These are phyloP conservation scores for Bothriochloa decipiens DNA, from an alignment of 176 grass and related monocot species.

Conservation along the genomic window DNA sequence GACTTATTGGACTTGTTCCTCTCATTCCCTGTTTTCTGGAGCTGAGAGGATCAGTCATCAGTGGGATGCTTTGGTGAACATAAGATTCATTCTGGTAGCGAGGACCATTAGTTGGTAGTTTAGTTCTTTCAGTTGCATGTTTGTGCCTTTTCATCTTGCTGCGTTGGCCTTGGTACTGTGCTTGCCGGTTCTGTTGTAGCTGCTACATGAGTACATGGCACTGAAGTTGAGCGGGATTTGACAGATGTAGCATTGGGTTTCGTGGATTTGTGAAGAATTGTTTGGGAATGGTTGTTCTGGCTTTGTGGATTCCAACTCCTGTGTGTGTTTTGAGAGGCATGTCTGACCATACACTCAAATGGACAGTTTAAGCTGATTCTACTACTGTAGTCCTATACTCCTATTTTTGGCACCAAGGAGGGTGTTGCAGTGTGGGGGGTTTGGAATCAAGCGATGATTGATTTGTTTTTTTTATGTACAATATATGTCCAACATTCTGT, in stretches of 20 bases:
- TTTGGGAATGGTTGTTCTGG: not conserved
- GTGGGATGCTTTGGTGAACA: not conserved
- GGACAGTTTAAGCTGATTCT: not conserved
- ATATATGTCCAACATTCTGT: not conserved
- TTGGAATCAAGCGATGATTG: constrained; percentile 23
- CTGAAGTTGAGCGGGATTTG: not conserved
- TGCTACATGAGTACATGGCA: not conserved
- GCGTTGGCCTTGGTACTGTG: not conserved
- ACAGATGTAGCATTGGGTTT: not conserved
- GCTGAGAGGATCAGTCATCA: not conserved
- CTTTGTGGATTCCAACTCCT: constrained; percentile 24
- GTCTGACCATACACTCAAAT: not conserved
- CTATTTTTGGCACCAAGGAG: constrained; percentile 14
- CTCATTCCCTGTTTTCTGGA: not conserved
- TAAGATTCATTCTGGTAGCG: not conserved
- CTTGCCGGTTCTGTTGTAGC: not conserved
- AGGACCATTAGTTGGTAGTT: not conserved
- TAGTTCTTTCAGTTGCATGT: not conserved
- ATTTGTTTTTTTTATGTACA: not conserved
- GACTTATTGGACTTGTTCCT: not conserved
- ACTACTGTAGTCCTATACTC: not conserved
- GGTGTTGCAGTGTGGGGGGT: constrained; percentile 20
- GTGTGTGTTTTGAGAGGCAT: constrained; percentile 17
- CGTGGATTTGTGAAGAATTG: not conserved
- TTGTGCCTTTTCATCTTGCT: not conserved